phyloP scores from a whole-genome alignment of 805 yeast species.

The Candida sonorensis region DNA sequence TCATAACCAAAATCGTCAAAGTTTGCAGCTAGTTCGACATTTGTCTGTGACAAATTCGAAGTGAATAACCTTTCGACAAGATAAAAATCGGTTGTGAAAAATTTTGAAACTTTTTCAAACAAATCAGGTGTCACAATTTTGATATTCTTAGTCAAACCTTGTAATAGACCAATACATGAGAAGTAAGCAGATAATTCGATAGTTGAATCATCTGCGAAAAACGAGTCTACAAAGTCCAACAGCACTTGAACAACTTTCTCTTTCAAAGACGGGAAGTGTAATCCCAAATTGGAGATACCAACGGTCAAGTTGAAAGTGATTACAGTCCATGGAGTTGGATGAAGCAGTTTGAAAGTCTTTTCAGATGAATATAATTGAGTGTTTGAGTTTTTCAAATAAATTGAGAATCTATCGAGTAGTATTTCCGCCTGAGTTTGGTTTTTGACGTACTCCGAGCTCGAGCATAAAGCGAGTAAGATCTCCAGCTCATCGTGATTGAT shows the following conservation, averaged over 20 bases:
- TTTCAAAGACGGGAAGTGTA: conserved; percentile 11
- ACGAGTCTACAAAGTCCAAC: background rate
- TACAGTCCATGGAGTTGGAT: conserved; percentile 37
- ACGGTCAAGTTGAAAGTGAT: conserved; percentile 29
- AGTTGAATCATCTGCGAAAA: background rate
- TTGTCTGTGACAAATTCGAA: conserved; percentile 11
- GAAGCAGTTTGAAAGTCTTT: conserved; percentile 19
- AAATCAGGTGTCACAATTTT: conserved; percentile 14
- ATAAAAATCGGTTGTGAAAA: conserved; percentile 25
- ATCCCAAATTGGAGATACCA: conserved; percentile 25
- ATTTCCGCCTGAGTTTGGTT: conserved; percentile 34
- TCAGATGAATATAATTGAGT: conserved; percentile 32
- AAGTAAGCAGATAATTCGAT: conserved; percentile 10
- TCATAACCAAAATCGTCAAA: conserved; percentile 28
- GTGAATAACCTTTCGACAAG: conserved; percentile 15
- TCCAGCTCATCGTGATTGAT: conserved; percentile 36
- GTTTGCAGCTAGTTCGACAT: conserved; percentile 18
- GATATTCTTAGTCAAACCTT: conserved; percentile 21
- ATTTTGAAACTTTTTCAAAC: conserved; percentile 12
- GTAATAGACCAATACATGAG: conserved; percentile 26
- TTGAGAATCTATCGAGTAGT: conserved; percentile 37
- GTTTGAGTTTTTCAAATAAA: conserved; percentile 40
- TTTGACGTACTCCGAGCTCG: conserved; percentile 31
- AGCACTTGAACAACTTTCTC: conserved; percentile 5
- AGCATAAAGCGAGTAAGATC: conserved; percentile 49